Conservation (phyloP, 2,329 filamentous ascomycete species). For the Geosmithia morbida region DNA sequence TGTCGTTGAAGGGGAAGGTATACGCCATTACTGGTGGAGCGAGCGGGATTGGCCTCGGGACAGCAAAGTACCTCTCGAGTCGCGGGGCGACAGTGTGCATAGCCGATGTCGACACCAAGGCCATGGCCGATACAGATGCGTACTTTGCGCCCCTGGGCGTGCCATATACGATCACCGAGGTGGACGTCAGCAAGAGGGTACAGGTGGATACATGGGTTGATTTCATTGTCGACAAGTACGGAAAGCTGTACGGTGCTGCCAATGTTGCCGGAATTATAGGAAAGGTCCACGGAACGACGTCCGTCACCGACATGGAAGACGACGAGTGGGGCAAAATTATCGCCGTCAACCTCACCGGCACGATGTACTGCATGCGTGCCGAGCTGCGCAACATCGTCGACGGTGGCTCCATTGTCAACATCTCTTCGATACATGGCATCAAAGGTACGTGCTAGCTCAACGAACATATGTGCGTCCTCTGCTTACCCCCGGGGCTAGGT, state of each 20-base stretch:
- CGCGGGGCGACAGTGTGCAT: slow-evolving; percentile 21
- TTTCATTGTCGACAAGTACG: slow-evolving; percentile 25
- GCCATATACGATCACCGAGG: slow-evolving; percentile 17
- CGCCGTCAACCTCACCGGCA: slow-evolving; percentile 29
- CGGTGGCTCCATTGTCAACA: slow-evolving; percentile 44
- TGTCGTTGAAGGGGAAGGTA: slow-evolving; percentile 9
- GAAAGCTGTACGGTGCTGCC: slow-evolving; percentile 35
- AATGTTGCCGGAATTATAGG: slow-evolving; percentile 38
- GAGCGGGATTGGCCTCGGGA: slow-evolving; percentile 24
- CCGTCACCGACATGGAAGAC: slow-evolving; percentile 26
- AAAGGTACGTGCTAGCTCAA: slow-evolving; percentile 9
- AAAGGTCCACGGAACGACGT: slow-evolving; percentile 20
- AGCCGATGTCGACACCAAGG: slow-evolving; percentile 19
- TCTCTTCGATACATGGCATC: slow-evolving; percentile 34
- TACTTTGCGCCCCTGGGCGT: slow-evolving; percentile 12
- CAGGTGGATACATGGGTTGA: slow-evolving; percentile 35
- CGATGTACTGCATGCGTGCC: slow-evolving; percentile 32
- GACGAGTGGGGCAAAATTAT: slow-evolving; percentile 30
- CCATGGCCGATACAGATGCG: slow-evolving; percentile 13
- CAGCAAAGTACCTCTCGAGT: slow-evolving; percentile 19
- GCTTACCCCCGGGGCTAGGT: slow-evolving; percentile 5
- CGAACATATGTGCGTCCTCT: neutral
- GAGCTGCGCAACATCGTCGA: slow-evolving; percentile 26
- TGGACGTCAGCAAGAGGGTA: slow-evolving; percentile 30
- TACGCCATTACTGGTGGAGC: slow-evolving; percentile 17